phyloP scores from a whole-genome alignment of 208 protist genomes.

The Wallacemonas rigidus region DNA sequence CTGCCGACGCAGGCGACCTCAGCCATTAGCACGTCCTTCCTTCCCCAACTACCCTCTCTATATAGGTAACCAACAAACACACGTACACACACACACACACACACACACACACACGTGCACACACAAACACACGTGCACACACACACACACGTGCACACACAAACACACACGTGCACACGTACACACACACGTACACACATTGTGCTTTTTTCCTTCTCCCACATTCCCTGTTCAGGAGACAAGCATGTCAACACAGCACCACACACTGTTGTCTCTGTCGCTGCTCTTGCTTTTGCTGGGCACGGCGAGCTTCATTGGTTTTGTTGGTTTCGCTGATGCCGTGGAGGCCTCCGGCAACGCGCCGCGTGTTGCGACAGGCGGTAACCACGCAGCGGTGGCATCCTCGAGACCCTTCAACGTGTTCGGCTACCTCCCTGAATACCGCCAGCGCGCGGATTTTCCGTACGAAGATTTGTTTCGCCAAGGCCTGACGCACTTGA shows the following conservation, averaged over 20 bases:
- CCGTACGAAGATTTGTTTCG: slow-evolving; percentile 49
- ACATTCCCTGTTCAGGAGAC: background rate
- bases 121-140: too few relatives aligned
- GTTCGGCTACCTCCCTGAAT: slow-evolving; percentile 79
- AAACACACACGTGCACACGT: background rate
- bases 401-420: slow-evolving; percentile 38
- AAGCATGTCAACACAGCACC: background rate
- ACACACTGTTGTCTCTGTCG: background rate
- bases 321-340: background rate
- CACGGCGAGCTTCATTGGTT: background rate
- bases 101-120: too few relatives aligned
- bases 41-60: too few relatives aligned
- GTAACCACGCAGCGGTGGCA: background rate
- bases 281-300: background rate
- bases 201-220: too few relatives aligned
- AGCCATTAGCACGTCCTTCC: too few relatives aligned
- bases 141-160: background rate
- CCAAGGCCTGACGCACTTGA: slow-evolving; percentile 67
- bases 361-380: slow-evolving; percentile 1
- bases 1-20: too few relatives aligned
- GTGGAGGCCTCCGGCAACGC: background rate
- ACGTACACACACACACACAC: too few relatives aligned
- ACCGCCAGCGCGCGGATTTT: slow-evolving; percentile 43
- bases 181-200: background rate
- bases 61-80: too few relatives aligned